Evolutionary conservation across 768 basidiomycete species (phyloP).

Genomic region (Chalciporus pseudorubinellus): DNA sequence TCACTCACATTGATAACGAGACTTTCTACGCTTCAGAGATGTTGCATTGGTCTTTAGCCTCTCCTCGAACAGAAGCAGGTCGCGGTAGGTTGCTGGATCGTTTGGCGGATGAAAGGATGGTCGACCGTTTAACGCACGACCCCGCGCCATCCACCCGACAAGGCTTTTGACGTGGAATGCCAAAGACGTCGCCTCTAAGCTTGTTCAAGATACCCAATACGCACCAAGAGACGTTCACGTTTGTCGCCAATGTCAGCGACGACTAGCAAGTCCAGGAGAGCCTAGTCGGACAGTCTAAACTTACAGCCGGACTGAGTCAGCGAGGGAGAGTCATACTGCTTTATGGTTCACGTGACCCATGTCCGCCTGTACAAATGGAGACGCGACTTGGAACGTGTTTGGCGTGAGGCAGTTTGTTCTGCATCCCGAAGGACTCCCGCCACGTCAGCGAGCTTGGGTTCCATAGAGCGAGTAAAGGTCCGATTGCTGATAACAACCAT

Average conservation of each 20-base stretch:
- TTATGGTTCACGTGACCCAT: conserved; percentile 25
- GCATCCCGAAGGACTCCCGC: conserved; percentile 6
- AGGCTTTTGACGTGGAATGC: not conserved
- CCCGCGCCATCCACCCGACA: conserved; percentile 25
- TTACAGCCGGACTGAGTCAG: not conserved
- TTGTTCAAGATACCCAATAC: not conserved
- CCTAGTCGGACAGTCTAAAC: conserved; percentile 6
- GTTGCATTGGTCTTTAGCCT: conserved; percentile 92
- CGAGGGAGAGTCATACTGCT: not conserved
- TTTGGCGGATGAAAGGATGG: conserved; percentile 57
- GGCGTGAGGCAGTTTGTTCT: conserved; percentile 25
- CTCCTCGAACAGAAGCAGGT: conserved; percentile 92
- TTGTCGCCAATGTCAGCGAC: not conserved
- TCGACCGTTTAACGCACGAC: conserved; percentile 22
- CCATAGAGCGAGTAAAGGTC: not conserved
- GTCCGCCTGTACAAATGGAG: conserved; percentile 17
- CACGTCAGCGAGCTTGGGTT: conserved; percentile 5
- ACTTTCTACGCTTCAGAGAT: conserved; percentile 74
- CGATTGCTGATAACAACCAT: not conserved
- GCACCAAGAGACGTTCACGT: not conserved
- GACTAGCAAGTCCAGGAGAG: not conserved
- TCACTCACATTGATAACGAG: conserved; percentile 74
- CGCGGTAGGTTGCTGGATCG: conserved; percentile 79
- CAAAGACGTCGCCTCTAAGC: not conserved
- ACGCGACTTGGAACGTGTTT: conserved; percentile 23